Base-by-base conservation (phyloP, 2,329 filamentous ascomycete genomes). In the Fusarium mangiferae region DNA sequence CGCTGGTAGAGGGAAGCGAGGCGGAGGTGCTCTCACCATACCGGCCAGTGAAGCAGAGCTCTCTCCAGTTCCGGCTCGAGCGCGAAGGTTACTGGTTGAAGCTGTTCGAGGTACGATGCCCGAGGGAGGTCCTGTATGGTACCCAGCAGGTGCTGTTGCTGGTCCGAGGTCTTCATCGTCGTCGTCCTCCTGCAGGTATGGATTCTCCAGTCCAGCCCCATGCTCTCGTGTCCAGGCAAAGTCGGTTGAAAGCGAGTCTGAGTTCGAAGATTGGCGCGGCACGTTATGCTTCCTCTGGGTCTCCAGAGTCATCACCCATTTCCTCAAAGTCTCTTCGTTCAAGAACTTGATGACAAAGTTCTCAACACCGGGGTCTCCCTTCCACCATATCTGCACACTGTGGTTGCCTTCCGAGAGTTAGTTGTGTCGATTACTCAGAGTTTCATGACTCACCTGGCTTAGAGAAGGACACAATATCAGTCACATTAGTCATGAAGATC, bases 401-500 rank as follows among this genome's bases (percentile, higher is more conserved):
- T 98, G 98, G 17, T 94, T 96, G 54, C 94, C 95, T 96, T 78
- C 17, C 57, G 15, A 42, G 11, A 45, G 74, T 85, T 77, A 84
- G 82, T 64, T 49, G 24, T 41, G 49, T 46, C 39, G 41, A 13
- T 20, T 8, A 1, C 8, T 1, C 30, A 0, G 20, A 30, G 3
- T 46, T 41, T 26, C 7, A 38, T 42, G 66, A 80, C 89, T 80
- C 89, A 97, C 95, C 95, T 83, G 94, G 94, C 82, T 95, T 98
- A 56, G 92, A 91, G 68, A 96, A 87, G 24, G 93, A 95, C 46
- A 98, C 87, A n/a, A 98, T 92, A 81, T 98, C 94, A 44, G 95
- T 98, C 62, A 99, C 96, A 80, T 99, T 99, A 76, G 95, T 95
- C 95, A 99, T 98, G 84, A 98, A 98, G 78, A 99, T 99, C 58